Base-by-base conservation (phyloP, 2,329 filamentous ascomycete genomes). In the Plenodomus tracheiphilus region DNA sequence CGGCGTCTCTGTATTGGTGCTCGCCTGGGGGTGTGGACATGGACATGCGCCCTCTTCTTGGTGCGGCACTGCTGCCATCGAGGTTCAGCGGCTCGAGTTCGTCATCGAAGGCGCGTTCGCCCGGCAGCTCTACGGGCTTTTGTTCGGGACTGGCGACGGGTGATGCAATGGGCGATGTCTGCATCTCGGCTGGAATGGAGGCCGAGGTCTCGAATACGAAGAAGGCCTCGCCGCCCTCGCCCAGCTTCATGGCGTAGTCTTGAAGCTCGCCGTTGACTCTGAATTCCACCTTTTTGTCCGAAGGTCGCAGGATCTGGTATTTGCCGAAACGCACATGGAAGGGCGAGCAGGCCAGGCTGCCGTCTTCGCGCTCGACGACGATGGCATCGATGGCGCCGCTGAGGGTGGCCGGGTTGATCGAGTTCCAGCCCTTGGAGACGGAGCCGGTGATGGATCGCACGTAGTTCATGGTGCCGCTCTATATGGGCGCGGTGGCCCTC, bases 291-390 rank as follows among this genome's bases (percentile, higher is more conserved):
- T 97, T 99, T 77, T 99, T 99, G 75, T 99, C 94, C 51, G 87
- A 97, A 0, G 94, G 94, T 18, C 94, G 88, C 66, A 99, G 78
- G 34, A 99, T 81, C 51, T 93, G 96, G 78, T 97, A 97, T 77
- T 99, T 99, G 74, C 94, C 94, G 74, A 99, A 99, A 65, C 94
- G 91, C 59, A 99, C 94, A 74, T 99, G 94, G 75, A 99, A 99
- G 41, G 94, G 94, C 21, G 93, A 97, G 76, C 94, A 99, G 58
- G 88, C 86, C 49, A 97, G 81, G 35, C 81, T 82, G 53, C 84
- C 94, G 81, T 99, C 94, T 70, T 93, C 90, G 62, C 95, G 91
- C 75, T 99, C 91, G 50, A 99, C 91, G 46, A 99, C 93, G 61
- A 99, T 96, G 62, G 97, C 93, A 81, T 99, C 94, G 77, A 99